A percentile compares a stretch with the other conserved stretches of the same genome.
phyloP scores from a whole-genome alignment of 345 rosid genomes.

The Pistacia vera region DNA sequence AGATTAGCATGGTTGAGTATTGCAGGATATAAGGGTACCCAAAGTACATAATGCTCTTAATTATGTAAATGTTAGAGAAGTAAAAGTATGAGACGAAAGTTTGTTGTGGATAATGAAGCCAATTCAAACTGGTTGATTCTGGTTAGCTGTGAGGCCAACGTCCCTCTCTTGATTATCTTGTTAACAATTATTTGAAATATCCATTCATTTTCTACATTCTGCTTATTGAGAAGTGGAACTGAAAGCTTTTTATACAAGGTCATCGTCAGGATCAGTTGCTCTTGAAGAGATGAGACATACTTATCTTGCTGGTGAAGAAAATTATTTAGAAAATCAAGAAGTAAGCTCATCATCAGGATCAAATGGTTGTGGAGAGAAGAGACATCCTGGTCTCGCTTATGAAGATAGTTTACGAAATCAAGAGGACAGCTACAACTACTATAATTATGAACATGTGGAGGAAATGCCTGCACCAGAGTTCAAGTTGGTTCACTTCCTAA shows the following conservation, averaged over 20 bases:
- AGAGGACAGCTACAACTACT: slow-evolving; percentile 21
- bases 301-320: slow-evolving; percentile 4
- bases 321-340: slow-evolving; percentile 23
- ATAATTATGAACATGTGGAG: slow-evolving; percentile 32
- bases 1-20: not conserved
- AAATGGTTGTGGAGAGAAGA: slow-evolving; percentile 25
- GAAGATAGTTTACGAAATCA: slow-evolving; percentile 21
- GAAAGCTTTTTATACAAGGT: slow-evolving; percentile 28
- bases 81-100: not conserved
- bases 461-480: slow-evolving; percentile 41
- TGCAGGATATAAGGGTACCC: not conserved
- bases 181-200: not conserved
- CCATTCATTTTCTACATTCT: not conserved
- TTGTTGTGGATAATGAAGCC: not conserved
- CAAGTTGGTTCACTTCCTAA: slow-evolving; percentile 47
- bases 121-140: not conserved
- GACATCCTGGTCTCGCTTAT: slow-evolving; percentile 2
- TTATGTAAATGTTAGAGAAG: not conserved
- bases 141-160: not conserved
- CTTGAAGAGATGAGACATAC: slow-evolving; percentile 22
- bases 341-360: slow-evolving; percentile 18
- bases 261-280: slow-evolving; percentile 18
- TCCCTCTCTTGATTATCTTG: not conserved
- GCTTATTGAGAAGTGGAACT: slow-evolving; percentile 5
- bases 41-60: not conserved